Evolutionary conservation across 192 early-diverging fungal species (phyloP), one percentile per base, ranked within the genome.

Genomic region (Coemansia interrupta): DNA sequence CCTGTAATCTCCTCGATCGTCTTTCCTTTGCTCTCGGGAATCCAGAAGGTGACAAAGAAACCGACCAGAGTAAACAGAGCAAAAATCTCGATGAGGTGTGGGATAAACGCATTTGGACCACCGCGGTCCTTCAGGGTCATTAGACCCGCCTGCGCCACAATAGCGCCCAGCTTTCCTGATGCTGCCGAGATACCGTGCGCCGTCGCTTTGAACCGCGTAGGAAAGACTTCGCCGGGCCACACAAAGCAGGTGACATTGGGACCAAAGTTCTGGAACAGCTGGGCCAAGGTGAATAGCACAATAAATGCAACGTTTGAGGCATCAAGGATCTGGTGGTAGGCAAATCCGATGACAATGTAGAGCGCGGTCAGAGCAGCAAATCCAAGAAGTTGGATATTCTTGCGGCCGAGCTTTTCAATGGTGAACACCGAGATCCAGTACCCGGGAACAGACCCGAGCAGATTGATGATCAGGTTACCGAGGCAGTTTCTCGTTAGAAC

Each of bases 381-480:
- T 55, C 93, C 93, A 63, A 87, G 69, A 66, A 90, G 86, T 59
- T 93, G 91, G 54, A 96, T 96, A 36, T 72, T 68, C 64, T 93
- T 94, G 66, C 94, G 88, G 60, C 94, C 94, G 22, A 88, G 58
- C 64, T 70, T 80, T 56, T 96, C 94, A 44, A 96, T 86, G 19
- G 85, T 67, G 58, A 87, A 86, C 54, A 96, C 90, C 11, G 87
- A 85, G 76, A 96, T 78, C 89, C 88, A 92, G 86, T 94, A 96
- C 48, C 94, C 94, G 32, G 94, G 94, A n/a, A 96, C 84, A 29
- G 83, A 84, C 56, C 89, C 89, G 19, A 87, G 73, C n/a, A 88
- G 56, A 39, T 88, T 87, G 60, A 96, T 87, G 62, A 92, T 92
- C 61, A 92, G 79, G 79, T 90, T 92, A 58, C 94, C 94, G 61